Evolutionary conservation across 2,329 filamentous ascomycete species (phyloP).

Genomic region (Curvularia eragrostidis): DNA sequence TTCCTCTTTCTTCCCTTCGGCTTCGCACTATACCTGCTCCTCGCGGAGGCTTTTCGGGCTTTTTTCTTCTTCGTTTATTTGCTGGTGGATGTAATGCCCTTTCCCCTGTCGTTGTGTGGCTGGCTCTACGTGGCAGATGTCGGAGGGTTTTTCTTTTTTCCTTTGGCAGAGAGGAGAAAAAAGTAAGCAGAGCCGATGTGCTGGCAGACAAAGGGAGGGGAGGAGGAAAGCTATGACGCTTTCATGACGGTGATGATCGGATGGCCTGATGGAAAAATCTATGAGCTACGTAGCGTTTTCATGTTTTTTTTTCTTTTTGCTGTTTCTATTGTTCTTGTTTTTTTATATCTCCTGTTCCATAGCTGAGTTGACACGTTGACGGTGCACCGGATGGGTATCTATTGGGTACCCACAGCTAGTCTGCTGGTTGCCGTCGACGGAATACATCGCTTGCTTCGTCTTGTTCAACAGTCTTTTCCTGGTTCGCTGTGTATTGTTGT

Average conservation of each 20-base stretch:
- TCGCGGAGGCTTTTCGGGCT: conserved; percentile 29
- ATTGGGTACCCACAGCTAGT: background rate
- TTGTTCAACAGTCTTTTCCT: background rate
- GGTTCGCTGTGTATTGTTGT: background rate
- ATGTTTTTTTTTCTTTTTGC: conserved; percentile 3
- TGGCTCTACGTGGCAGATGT: conserved; percentile 18
- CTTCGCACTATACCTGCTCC: conserved; percentile 41
- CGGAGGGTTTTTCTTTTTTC: conserved; percentile 14
- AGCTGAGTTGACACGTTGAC: conserved; percentile 1
- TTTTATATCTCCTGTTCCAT: background rate
- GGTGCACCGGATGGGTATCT: background rate
- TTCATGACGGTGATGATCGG: conserved; percentile 20
- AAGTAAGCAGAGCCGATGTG: conserved; percentile 20
- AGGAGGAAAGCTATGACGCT: conserved; percentile 22
- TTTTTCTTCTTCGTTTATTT: conserved; percentile 22
- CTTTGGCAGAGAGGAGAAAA: conserved; percentile 10
- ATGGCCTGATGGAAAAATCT: conserved; percentile 6
- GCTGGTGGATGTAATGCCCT: conserved; percentile 40
- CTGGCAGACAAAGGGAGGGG: conserved; percentile 14
- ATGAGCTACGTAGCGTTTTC: conserved; percentile 25
- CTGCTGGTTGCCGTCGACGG: background rate
- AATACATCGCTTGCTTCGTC: background rate
- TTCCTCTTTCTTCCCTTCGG: conserved; percentile 17
- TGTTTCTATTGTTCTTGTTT: background rate
- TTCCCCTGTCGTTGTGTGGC: conserved; percentile 20